Conservation (phyloP, 1,284 basidiomycete species). For the Malassezia obtusa region DNA sequence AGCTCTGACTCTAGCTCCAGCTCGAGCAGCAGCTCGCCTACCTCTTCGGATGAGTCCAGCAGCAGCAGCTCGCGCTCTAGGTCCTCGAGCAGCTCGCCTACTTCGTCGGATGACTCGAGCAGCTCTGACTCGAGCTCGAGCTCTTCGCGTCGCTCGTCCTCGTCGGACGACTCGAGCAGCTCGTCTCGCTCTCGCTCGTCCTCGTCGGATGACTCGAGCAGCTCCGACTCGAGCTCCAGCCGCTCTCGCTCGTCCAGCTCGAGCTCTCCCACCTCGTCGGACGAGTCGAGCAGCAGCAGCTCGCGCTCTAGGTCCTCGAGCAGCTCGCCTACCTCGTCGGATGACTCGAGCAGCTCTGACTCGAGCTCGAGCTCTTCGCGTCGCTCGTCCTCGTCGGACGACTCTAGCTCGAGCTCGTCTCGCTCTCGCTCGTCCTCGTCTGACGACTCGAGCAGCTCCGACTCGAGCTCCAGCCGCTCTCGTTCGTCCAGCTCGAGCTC, state of each 20-base stretch:
- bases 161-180: background rate
- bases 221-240: background rate
- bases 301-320: background rate
- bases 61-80: background rate
- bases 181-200: background rate
- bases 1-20: background rate
- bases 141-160: background rate
- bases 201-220: constrained; percentile 20
- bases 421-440: background rate
- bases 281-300: background rate
- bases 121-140: background rate
- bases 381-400: background rate
- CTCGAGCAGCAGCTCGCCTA: constrained; percentile 44
- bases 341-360: background rate
- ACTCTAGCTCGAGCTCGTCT: background rate
- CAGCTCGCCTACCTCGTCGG: background rate
- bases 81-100: background rate
- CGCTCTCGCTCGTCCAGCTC: background rate
- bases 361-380: background rate
- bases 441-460: constrained; percentile 22
- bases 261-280: background rate
- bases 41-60: background rate
- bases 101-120: background rate
- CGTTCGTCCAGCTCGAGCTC: background rate
- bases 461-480: constrained; percentile 11